These are phyloP conservation scores for Corymbia maculata DNA, from an alignment of 345 rosid species.

Conservation along the genomic window DNA sequence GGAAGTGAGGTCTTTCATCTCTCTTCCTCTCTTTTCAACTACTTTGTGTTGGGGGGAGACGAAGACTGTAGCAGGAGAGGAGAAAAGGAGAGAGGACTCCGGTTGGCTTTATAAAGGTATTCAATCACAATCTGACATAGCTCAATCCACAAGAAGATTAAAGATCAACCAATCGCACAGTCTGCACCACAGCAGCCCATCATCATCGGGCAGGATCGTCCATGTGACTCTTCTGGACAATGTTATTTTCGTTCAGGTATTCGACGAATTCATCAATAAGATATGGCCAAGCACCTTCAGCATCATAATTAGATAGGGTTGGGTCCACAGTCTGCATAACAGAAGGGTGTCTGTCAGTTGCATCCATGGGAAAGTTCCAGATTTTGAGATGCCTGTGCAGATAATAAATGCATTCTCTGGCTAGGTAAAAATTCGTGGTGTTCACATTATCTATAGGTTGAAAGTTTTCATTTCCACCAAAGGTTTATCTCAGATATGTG, in stretches of 20 bases:
- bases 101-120: not conserved
- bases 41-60: not conserved
- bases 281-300: conserved; percentile 99
- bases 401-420: not conserved
- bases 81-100: not conserved
- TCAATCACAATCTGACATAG: not conserved
- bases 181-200: not conserved
- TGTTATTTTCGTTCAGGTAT: conserved; percentile 59
- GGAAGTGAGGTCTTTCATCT: not conserved
- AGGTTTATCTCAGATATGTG: not conserved
- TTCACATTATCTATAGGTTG: not conserved
- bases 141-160: not conserved
- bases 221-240: conserved; percentile 17
- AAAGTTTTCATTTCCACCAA: not conserved
- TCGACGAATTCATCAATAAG: conserved; percentile 97
- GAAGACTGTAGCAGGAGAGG: not conserved
- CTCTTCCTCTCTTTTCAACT: not conserved
- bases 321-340: conserved; percentile 58
- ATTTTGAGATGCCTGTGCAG: not conserved
- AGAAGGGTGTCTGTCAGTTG: not conserved
- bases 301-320: conserved; percentile 58
- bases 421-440: not conserved
- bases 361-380: not conserved
- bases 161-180: not conserved
- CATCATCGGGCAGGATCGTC: not conserved